phyloP scores from a whole-genome alignment of 78 protist species.

The Protostelium mycophagum region DNA sequence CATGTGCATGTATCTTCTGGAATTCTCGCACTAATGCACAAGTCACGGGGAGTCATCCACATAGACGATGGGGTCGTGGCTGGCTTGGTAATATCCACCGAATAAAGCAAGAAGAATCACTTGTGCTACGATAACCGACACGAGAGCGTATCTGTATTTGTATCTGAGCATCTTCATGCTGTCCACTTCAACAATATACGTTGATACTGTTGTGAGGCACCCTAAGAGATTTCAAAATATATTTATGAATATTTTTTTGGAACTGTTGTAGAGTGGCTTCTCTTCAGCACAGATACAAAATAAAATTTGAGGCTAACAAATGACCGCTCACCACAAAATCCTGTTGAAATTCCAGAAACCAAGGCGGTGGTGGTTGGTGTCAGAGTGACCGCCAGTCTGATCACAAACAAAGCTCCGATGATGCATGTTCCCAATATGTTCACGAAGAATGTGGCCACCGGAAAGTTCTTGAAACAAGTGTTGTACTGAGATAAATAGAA shows the following conservation, averaged over 20 bases:
- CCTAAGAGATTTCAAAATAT: background rate
- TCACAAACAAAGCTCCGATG: background rate
- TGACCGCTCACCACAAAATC: background rate
- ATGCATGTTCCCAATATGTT: background rate
- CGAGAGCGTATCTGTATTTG: background rate
- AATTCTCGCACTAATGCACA: too few species aligned
- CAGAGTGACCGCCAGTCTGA: background rate
- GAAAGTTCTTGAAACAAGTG: background rate
- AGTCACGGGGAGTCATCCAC: too few species aligned
- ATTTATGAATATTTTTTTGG: too few species aligned
- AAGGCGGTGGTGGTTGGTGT: background rate
- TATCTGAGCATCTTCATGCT: background rate
- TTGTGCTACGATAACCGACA: background rate
- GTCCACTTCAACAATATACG: background rate
- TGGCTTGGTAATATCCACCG: background rate
- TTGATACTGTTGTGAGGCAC: background rate
- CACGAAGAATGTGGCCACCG: background rate
- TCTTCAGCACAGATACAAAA: too few species aligned
- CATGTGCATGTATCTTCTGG: too few species aligned
- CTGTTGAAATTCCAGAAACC: background rate
- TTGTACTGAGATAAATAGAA: background rate
- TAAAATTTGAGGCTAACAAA: background rate
- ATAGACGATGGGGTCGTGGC: background rate
- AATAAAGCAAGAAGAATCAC: background rate
- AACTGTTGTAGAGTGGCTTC: too few species aligned